A percentile compares a stretch with the other conserved stretches of the same genome.
Conservation (phyloP, 345 rosid species). For the Geranium rotundifolium region DNA sequence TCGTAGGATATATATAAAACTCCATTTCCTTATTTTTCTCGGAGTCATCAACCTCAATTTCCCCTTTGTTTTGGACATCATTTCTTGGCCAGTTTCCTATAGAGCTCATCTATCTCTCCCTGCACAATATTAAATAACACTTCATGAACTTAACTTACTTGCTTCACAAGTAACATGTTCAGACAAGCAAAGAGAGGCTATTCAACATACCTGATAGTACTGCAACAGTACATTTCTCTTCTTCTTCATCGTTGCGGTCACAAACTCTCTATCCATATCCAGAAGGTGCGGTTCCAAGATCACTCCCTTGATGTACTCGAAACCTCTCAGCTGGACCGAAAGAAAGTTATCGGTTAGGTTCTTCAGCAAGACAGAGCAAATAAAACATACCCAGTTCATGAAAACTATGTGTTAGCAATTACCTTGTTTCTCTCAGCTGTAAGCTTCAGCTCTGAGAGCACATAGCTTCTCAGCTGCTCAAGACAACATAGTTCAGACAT, state of each 20-base stretch:
- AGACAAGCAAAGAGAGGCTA: background rate
- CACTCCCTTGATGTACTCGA: conserved; percentile 66
- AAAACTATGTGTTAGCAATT: background rate
- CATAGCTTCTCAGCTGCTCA: conserved; percentile 37
- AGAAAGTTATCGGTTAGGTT: background rate
- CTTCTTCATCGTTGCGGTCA: conserved; percentile 90
- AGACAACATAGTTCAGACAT: conserved; percentile 56
- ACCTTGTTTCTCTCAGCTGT: conserved; percentile 72
- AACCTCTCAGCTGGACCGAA: conserved; percentile 50
- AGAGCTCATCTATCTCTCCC: conserved; percentile 56
- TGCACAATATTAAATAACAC: conserved; percentile 16
- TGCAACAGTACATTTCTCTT: conserved; percentile 60
- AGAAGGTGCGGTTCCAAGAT: conserved; percentile 46
- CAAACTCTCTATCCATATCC: conserved; percentile 75
- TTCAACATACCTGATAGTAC: conserved; percentile 46
- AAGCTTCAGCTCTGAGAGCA: conserved; percentile 49
- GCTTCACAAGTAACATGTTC: too few relatives aligned
- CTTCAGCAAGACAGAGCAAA: too few relatives aligned
- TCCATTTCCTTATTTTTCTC: background rate
- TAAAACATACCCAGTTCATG: background rate
- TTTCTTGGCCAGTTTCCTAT: conserved; percentile 7
- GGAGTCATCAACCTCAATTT: background rate
- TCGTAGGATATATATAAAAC: too few relatives aligned
- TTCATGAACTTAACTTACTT: too few relatives aligned
- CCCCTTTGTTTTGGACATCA: background rate